Evolutionary conservation across 257 asterid species (phyloP), one percentile per base, ranked within the genome.

Genomic region (Striga asiatica): DNA sequence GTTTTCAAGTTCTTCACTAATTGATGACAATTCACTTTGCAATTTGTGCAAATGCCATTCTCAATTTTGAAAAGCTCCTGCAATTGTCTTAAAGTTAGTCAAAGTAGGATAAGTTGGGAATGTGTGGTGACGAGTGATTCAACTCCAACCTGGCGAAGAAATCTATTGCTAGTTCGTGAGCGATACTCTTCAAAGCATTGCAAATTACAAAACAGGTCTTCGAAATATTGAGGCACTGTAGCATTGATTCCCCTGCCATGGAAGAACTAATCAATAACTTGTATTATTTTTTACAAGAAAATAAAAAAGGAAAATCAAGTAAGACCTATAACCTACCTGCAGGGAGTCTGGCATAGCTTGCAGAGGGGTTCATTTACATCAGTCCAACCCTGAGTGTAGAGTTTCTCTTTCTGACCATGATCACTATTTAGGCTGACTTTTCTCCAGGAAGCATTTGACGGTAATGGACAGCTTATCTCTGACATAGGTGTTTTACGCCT

Each of bases 161-260:
- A 81, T 70, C 74, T 74, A 54, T 56, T 77, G 69, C 83, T 83
- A 61, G 96, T 84, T 71, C 98, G 74, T 49, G 75, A 61, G 55
- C 84, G 78, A 71, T 80, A 91, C 67, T 91, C 98, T 73, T 78
- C 93, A 61, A 71, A 71, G 82, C 98, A 91, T 47, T 52, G 78
- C 84, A 87, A 66, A 61, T 70, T 56, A 73, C 98, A 91, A 74
- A 91, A 91, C 18, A 91, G 92, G 69, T 91, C 98, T 76, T 91
- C 98, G 58, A 91, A 82, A 75, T 71, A 91, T 53, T 74, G 85
- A 51, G 98, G 98, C 65, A 48, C 62, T 64, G 72, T 80, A 47
- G 94, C 84, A 62, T 76, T 68, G 49, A 54, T 76, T 25, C 85
- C 83, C 88, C 98, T 91, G 80, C 58, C 69, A 58, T 60, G 25